phyloP scores from a whole-genome alignment of 148 eudicot genomes.

The Cornus florida region DNA sequence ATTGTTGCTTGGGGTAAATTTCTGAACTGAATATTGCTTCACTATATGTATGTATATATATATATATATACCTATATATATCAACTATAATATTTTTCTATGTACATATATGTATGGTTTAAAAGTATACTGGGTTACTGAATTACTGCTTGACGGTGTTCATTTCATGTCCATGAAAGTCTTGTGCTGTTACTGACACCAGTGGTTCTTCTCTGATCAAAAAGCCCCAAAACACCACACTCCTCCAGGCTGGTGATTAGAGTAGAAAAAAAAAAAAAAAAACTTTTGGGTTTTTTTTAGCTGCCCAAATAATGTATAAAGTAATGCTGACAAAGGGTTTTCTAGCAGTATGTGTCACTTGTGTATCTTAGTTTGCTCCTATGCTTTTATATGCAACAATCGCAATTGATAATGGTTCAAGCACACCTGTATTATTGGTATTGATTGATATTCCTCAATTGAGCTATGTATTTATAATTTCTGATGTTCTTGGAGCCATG shows the following conservation, averaged over 20 bases:
- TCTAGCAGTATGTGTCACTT: too few relatives aligned
- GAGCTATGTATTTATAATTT: not conserved
- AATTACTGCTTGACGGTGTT: not conserved
- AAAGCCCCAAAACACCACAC: too few relatives aligned
- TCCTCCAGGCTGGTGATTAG: too few relatives aligned
- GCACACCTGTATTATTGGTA: not conserved
- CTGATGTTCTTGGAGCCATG: not conserved
- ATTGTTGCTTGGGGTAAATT: conserved; percentile 11
- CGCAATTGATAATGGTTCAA: too few relatives aligned
- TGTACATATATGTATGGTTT: not conserved
- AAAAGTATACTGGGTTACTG: not conserved
- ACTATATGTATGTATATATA: too few relatives aligned
- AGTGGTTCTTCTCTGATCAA: too few relatives aligned
- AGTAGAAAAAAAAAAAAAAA: too few relatives aligned
- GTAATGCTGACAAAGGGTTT: too few relatives aligned
- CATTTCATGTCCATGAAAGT: not conserved
- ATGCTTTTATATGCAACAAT: too few relatives aligned
- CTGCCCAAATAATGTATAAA: not conserved
- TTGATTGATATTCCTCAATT: not conserved
- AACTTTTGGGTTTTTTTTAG: not conserved
- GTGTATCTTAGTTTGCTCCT: too few relatives aligned
- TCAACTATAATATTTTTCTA: not conserved
- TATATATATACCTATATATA: too few relatives aligned
- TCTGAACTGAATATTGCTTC: not conserved
- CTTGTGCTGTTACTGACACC: not conserved